Evolutionary conservation across 2,329 filamentous ascomycete species (phyloP), one percentile per base, ranked within the genome.

Genomic region (Aaosphaeria pasadenensis): DNA sequence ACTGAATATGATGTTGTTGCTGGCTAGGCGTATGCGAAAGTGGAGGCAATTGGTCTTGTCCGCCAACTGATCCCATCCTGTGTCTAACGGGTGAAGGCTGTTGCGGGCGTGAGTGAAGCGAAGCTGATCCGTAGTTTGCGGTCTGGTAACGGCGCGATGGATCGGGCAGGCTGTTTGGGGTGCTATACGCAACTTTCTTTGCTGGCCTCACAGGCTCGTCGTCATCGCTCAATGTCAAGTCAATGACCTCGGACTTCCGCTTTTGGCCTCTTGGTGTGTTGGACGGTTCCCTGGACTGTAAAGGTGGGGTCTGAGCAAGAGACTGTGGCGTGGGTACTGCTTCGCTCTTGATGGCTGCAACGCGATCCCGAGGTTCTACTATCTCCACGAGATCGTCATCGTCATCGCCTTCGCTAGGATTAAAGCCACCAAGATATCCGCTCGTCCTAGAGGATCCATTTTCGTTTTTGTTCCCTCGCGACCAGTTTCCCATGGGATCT

Each of bases 401-500:
- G 47, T 72, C 72, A 42, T 70, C 66, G 36, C 72, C 66, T 48
- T 67, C 63, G 30, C 62, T 52, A 58, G 40, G 59, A 51, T 33
- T 57, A 53, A 52, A 50, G 40, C 39, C 47, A 43, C 50, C 32
- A 6, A 5, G 24, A n/a, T 28, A 30, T 7, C 33, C 52, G 46
- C 64, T 67, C 47, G 72, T 71, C 24, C 64, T 64, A 11, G 66
- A 62, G 32, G 71, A 60, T 29, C 71, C 47, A 2, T 49, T 57
- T n/a, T 73, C 71, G 17, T 69, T 67, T 31, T 75, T 71, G 32
- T 69, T 74, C 39, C 72, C 72, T 42, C 71, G 69, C 28, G 78
- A 76, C 94, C 94, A 99, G 57, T 79, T 77, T 3, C 92, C 94
- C 55, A 91, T 81, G 1, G 92, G 90, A 60, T 97, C 89, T 39